phyloP scores from a whole-genome alignment of 768 basidiomycete species.

The Porphyrellus cyaneotinctus region DNA sequence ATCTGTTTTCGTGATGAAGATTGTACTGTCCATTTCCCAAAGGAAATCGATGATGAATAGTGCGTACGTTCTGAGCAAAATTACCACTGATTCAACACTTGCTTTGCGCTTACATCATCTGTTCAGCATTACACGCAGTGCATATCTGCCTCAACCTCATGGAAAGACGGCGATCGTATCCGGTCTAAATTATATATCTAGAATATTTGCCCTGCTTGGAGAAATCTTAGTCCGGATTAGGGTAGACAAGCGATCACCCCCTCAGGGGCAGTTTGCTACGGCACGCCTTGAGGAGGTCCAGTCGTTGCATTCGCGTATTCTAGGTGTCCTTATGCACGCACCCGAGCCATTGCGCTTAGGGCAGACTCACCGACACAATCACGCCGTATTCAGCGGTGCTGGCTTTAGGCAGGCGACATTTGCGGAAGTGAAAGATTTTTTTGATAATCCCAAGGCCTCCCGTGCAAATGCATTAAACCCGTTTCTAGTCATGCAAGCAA shows the following conservation, averaged over 20 bases:
- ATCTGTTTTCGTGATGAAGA: slow-evolving; percentile 88
- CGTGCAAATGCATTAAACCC: slow-evolving; percentile 83
- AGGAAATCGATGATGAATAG: slow-evolving; percentile 89
- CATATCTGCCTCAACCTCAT: slow-evolving; percentile 83
- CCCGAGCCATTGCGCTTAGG: slow-evolving; percentile 76
- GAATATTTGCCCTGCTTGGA: slow-evolving; percentile 80
- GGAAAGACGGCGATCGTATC: slow-evolving; percentile 82
- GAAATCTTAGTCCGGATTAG: slow-evolving; percentile 85
- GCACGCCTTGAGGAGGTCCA: slow-evolving; percentile 82
- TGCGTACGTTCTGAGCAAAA: slow-evolving; percentile 38
- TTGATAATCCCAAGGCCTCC: slow-evolving; percentile 85
- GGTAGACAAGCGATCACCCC: slow-evolving; percentile 82
- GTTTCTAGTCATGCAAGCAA: slow-evolving; percentile 89
- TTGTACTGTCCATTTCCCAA: slow-evolving; percentile 84
- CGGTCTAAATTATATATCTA: slow-evolving; percentile 82
- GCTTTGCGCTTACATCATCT: slow-evolving; percentile 13
- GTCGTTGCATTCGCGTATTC: slow-evolving; percentile 71
- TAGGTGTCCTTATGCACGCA: slow-evolving; percentile 67
- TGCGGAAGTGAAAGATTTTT: slow-evolving; percentile 86
- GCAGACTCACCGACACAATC: slow-evolving; percentile 44
- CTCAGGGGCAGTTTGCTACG: slow-evolving; percentile 80
- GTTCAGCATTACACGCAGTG: slow-evolving; percentile 72
- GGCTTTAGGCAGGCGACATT: slow-evolving; percentile 82
- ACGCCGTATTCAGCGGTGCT: slow-evolving; percentile 61
- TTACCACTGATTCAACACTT: slow-evolving; percentile 29